These are phyloP conservation scores for Arthrinium puccinioides DNA, from an alignment of 2,329 filamentous ascomycete species.

Conservation along the genomic window DNA sequence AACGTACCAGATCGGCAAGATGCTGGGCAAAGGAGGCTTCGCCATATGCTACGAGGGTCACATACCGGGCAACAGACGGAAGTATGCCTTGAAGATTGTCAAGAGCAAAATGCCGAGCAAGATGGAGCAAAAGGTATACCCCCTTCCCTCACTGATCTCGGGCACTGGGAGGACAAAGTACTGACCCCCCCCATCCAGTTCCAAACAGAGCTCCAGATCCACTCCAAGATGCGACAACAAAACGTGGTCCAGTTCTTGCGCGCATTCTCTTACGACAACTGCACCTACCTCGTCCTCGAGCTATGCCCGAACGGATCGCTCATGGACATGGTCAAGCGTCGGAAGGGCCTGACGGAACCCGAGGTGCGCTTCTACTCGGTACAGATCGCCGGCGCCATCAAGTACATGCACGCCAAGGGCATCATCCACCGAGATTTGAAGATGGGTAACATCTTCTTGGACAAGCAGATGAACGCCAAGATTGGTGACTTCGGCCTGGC, in stretches of 20 bases:
- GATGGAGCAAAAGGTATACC: slow-evolving; percentile 71
- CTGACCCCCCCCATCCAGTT: slow-evolving; percentile 34
- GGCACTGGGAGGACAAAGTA: neutral
- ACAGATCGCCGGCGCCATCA: slow-evolving; percentile 93
- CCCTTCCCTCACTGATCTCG: neutral
- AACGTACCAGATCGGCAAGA: slow-evolving; percentile 65
- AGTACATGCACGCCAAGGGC: slow-evolving; percentile 92
- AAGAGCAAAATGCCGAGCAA: slow-evolving; percentile 76
- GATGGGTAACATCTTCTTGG: slow-evolving; percentile 96
- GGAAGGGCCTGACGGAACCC: slow-evolving; percentile 84
- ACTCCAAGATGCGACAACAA: slow-evolving; percentile 93
- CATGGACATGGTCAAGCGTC: slow-evolving; percentile 94
- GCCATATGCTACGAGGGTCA: slow-evolving; percentile 74
- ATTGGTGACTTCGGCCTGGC: slow-evolving; percentile 96
- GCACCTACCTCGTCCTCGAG: slow-evolving; percentile 90
- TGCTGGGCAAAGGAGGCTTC: slow-evolving; percentile 76
- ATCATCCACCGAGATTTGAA: slow-evolving; percentile 97
- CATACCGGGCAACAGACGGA: slow-evolving; percentile 56
- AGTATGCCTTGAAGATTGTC: slow-evolving; percentile 75
- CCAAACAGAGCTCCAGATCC: slow-evolving; percentile 86
- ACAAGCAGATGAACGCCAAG: slow-evolving; percentile 93
- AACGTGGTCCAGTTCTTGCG: slow-evolving; percentile 95
- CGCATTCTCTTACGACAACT: slow-evolving; percentile 82
- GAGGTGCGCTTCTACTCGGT: slow-evolving; percentile 92
- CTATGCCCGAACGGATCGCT: slow-evolving; percentile 92